Evolutionary conservation across 192 early-diverging fungal species (phyloP), one percentile per base, ranked within the genome.

Genomic region (Mortierella antarctica): DNA sequence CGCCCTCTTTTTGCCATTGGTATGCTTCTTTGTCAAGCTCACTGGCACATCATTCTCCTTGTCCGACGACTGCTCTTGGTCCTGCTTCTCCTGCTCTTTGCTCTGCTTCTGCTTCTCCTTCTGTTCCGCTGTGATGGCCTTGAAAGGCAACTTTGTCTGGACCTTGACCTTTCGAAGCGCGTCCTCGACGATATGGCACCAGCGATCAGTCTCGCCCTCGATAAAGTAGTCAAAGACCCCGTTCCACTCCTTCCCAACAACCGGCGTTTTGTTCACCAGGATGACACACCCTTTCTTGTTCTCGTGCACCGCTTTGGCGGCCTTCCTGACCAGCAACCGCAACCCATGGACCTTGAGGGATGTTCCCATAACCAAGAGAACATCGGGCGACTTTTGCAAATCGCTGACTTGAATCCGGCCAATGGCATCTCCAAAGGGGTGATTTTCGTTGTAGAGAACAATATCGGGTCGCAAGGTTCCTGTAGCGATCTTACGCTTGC

Each of bases 381-480:
- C 73, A 72, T 96, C 96, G 6, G 93, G 92, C 13, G 83, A 83
- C 60, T 70, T 85, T 64, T 85, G 81, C 45, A 91, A 63, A 63
- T 93, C 92, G 58, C 54, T 84, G 42, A 82, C 47, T 44, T 88
- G 86, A 52, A 91, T 82, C 58, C 86, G 73, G 63, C 89, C 89
- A 83, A 92, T 93, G 13, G 85, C 73, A 14, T 92, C 91, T 6
- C 93, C 95, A 63, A 89, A 70, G 2, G 91, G 82, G 77, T 97
- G 96, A 65, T 91, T 87, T 76, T 99, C 98, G 71, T 97, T 97
- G 87, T 99, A 99, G 7, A 99, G 84, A 5, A 99, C 94, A 83
- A 99, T 94, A 73, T 94, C 93, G 15, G 98, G 98, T 67, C 97
- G 86, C 31, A 99, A 69, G 7, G 90, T 89, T 7, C 98, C 98